A percentile compares a stretch with the other conserved stretches of the same genome.
These are phyloP conservation scores for Emmonsia crescens DNA, from an alignment of 2,329 filamentous ascomycete species.

Conservation along the genomic window DNA sequence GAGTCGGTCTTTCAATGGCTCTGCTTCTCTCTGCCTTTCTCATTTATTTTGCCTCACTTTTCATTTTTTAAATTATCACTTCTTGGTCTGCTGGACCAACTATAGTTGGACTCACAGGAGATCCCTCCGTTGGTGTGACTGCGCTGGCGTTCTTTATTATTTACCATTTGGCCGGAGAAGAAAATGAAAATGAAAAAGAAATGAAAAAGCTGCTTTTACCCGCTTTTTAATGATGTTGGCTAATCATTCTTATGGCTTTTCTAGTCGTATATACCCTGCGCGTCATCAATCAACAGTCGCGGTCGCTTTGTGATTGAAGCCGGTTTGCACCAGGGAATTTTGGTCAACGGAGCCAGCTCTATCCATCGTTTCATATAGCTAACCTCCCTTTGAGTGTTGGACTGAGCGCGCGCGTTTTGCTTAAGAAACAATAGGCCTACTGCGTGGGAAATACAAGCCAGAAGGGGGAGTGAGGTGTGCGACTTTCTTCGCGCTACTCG, in stretches of 20 bases:
- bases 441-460: background rate
- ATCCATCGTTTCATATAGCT: background rate
- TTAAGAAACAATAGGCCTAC: background rate
- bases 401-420: background rate
- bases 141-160: background rate
- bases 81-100: background rate
- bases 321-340: background rate
- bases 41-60: constrained; percentile 5
- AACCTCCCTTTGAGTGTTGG: background rate
- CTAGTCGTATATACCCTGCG: background rate
- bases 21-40: background rate
- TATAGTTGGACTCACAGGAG: background rate
- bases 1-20: background rate
- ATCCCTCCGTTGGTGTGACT: background rate
- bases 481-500: background rate
- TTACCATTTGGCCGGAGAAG: background rate
- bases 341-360: background rate
- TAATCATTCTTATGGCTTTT: background rate
- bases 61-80: background rate
- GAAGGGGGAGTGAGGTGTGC: background rate
- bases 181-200: background rate
- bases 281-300: background rate
- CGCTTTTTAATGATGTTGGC: background rate
- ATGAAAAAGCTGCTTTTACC: background rate
- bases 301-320: background rate